phyloP scores from a whole-genome alignment of 2,329 filamentous ascomycete species.

The Ambrosiella beaveri region DNA sequence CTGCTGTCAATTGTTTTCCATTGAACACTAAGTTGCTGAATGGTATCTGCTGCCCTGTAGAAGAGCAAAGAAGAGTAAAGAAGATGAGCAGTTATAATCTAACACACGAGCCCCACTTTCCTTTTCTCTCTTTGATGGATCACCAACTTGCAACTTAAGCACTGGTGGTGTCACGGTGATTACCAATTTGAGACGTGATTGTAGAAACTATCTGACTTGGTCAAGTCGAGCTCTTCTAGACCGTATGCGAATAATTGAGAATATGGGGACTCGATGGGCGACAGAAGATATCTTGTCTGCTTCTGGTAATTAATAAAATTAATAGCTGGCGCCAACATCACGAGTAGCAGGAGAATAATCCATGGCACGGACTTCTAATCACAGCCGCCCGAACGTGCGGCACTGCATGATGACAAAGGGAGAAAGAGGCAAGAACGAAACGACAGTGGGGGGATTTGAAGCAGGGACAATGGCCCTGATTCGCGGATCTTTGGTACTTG shows the following conservation, averaged over 20 bases:
- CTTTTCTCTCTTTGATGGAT: neutral
- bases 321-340: too few species aligned
- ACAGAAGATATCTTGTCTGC: too few species aligned
- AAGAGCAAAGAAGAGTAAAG: conserved; percentile 3
- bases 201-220: too few species aligned
- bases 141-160: neutral
- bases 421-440: conserved; percentile 1
- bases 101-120: neutral
- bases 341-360: neutral
- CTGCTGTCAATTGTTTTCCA: neutral
- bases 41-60: neutral
- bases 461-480: neutral
- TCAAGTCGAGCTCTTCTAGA: too few species aligned
- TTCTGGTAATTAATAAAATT: too few species aligned
- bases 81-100: neutral
- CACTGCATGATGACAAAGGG: neutral
- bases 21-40: too few species aligned
- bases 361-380: neutral
- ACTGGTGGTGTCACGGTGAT: too few species aligned
- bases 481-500: neutral
- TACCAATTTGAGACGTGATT: too few species aligned
- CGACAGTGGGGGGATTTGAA: neutral
- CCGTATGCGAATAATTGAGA: too few species aligned
- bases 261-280: too few species aligned
- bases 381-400: neutral